A percentile compares a stretch with the other conserved stretches of the same genome.
Conservation (phyloP, 2,329 filamentous ascomycete genomes). For the Alternaria novae-zelandiae region DNA sequence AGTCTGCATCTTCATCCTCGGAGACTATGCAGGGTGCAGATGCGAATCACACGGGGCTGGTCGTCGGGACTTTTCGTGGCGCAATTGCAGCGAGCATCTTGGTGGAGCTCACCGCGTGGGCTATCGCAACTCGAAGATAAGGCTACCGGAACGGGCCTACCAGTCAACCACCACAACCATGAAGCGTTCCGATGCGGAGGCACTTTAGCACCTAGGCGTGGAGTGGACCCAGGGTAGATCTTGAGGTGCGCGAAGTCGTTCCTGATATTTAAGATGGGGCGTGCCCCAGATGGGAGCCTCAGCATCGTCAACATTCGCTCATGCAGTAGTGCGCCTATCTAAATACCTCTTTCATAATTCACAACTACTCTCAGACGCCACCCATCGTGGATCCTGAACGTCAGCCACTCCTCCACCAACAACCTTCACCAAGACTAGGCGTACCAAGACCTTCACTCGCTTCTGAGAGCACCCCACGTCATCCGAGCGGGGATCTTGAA, state of each 20-base stretch:
- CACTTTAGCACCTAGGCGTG: constrained; percentile 3
- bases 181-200: constrained; percentile 9
- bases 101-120: constrained; percentile 15
- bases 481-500: constrained; percentile 33
- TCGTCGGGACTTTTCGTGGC: constrained; percentile 2
- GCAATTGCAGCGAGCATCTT: constrained; percentile 3
- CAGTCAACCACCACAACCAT: constrained; percentile 9
- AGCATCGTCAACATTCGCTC: not conserved
- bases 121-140: constrained; percentile 30
- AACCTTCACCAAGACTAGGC: constrained; percentile 19
- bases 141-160: constrained; percentile 24
- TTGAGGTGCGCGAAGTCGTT: not conserved
- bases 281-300: constrained; percentile 3
- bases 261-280: constrained; percentile 20
- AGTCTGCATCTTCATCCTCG: not conserved
- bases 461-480: constrained; percentile 33
- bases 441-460: constrained; percentile 21
- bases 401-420: constrained; percentile 30
- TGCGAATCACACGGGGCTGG: constrained; percentile 7
- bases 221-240: constrained; percentile 3
- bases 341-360: not conserved
- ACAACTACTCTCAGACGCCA: not conserved
- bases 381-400: constrained; percentile 30
- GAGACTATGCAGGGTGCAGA: not conserved
- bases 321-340: not conserved